phyloP scores from a whole-genome alignment of 1,284 basidiomycete species.

The Cryptococcus sp. region DNA sequence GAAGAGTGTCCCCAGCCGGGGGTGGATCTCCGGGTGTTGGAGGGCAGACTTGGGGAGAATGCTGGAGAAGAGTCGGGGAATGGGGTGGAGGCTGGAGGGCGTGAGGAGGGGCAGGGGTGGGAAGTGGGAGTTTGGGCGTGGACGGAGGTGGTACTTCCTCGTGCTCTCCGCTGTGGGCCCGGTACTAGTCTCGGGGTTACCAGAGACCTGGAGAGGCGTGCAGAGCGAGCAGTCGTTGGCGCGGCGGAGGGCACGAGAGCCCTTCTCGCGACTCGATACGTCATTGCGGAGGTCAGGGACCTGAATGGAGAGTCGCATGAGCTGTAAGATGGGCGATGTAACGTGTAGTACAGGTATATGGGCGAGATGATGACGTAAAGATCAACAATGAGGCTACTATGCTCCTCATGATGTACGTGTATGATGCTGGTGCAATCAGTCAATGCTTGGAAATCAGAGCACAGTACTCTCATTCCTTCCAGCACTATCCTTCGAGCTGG shows the following conservation, averaged over 20 bases:
- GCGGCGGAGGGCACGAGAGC: slow-evolving; percentile 4
- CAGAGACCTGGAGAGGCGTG: neutral
- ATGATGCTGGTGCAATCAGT: too few relatives aligned
- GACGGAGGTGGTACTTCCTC: slow-evolving; percentile 17
- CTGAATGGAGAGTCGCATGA: neutral
- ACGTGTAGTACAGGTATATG: neutral
- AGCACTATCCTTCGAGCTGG: too few relatives aligned
- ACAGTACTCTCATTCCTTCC: too few relatives aligned
- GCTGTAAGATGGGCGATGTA: neutral
- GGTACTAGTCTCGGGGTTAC: too few relatives aligned
- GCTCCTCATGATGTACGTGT: too few relatives aligned
- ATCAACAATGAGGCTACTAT: too few relatives aligned
- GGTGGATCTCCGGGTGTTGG: slow-evolving; percentile 24
- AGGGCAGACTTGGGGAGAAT: neutral
- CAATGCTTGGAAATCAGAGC: too few relatives aligned
- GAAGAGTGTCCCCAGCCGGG: slow-evolving; percentile 30
- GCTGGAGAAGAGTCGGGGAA: too few relatives aligned
- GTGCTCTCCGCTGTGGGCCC: neutral
- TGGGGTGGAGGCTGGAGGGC: slow-evolving; percentile 5
- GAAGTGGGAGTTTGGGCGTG: slow-evolving; percentile 32
- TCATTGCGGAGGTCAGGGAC: slow-evolving; percentile 25
- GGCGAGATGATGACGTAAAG: too few relatives aligned
- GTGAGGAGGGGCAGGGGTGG: slow-evolving; percentile 9
- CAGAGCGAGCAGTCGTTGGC: neutral
- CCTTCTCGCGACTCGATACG: slow-evolving; percentile 35